Evolutionary conservation across 345 rosid genomes (phyloP).

Genomic region (Aethionema arabicum): DNA sequence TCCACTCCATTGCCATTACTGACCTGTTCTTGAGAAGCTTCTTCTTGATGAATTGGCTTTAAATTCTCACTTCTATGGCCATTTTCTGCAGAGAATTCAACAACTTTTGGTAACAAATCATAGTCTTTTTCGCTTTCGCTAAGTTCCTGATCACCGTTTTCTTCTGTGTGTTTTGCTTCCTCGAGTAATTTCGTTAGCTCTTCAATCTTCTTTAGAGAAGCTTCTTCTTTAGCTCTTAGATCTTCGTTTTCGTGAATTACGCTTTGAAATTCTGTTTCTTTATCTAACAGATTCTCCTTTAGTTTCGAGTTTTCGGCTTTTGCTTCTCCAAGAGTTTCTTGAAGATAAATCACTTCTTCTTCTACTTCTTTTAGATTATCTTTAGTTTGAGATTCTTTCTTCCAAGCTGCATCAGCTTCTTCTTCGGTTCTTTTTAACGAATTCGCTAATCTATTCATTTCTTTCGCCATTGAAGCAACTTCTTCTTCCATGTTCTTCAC

Average conservation of each 20-base stretch:
- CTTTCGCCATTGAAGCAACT: conserved; percentile 62
- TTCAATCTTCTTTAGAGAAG: conserved; percentile 58
- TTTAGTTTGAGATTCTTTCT: conserved; percentile 67
- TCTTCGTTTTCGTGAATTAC: conserved; percentile 74
- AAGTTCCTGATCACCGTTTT: conserved; percentile 70
- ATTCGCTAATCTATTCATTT: conserved; percentile 61
- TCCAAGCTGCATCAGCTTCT: conserved; percentile 64
- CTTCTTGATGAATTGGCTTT: conserved; percentile 41
- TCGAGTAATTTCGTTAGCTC: conserved; percentile 81
- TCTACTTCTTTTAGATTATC: conserved; percentile 77
- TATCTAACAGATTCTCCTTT: conserved; percentile 70
- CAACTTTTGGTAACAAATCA: conserved; percentile 90
- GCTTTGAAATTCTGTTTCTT: conserved; percentile 78
- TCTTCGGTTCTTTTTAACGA: conserved; percentile 72
- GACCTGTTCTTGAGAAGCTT: conserved; percentile 38
- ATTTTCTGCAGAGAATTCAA: conserved; percentile 91
- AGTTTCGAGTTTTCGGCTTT: conserved; percentile 70
- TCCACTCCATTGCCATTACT: conserved; percentile 35
- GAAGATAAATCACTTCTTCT: conserved; percentile 73
- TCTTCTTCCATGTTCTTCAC: conserved; percentile 72
- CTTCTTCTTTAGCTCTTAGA: conserved; percentile 59
- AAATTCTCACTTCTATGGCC: conserved; percentile 72
- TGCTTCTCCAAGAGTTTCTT: conserved; percentile 69
- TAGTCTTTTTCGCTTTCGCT: conserved; percentile 89
- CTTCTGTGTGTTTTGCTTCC: conserved; percentile 58